Conservation (phyloP, 805 yeast genomes). For the Schizosaccharomyces lindneri region DNA sequence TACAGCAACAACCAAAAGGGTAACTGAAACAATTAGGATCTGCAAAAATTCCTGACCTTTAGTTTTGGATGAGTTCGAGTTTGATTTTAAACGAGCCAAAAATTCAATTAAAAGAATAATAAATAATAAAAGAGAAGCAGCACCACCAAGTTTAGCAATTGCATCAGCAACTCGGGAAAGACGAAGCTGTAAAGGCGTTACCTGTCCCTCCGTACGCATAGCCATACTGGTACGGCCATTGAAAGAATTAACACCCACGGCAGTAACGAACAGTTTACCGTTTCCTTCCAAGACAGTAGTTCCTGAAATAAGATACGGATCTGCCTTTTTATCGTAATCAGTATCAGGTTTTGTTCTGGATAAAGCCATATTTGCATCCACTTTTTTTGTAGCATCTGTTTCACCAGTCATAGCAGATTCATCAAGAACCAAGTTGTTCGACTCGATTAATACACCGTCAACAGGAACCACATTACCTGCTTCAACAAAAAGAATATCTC, state of each 20-base stretch:
- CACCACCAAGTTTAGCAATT: slow-evolving; percentile 78
- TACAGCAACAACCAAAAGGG: slow-evolving; percentile 91
- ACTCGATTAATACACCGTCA: slow-evolving; percentile 51
- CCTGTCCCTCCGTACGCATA: slow-evolving; percentile 47
- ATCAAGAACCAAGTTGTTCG: slow-evolving; percentile 57
- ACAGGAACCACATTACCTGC: slow-evolving; percentile 91
- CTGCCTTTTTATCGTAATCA: slow-evolving; percentile 23
- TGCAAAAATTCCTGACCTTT: slow-evolving; percentile 70
- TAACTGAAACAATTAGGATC: slow-evolving; percentile 71
- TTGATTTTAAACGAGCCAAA: slow-evolving; percentile 31
- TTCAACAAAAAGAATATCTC: slow-evolving; percentile 59
- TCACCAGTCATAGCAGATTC: slow-evolving; percentile 91
- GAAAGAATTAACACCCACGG: slow-evolving; percentile 72
- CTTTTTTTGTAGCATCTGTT: slow-evolving; percentile 53
- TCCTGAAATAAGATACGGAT: slow-evolving; percentile 78
- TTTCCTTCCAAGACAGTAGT: slow-evolving; percentile 68
- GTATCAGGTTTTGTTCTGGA: slow-evolving; percentile 10
- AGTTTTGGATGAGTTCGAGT: slow-evolving; percentile 29
- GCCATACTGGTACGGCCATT: slow-evolving; percentile 82
- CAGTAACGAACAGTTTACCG: slow-evolving; percentile 66
- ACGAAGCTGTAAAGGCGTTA: slow-evolving; percentile 72
- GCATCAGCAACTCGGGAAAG: slow-evolving; percentile 68
- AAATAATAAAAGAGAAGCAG: slow-evolving; percentile 65
- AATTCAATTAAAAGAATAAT: slow-evolving; percentile 56
- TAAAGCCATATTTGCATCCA: slow-evolving; percentile 24